Conservation (phyloP, 805 yeast genomes). For the Henningerozyma blattae region DNA sequence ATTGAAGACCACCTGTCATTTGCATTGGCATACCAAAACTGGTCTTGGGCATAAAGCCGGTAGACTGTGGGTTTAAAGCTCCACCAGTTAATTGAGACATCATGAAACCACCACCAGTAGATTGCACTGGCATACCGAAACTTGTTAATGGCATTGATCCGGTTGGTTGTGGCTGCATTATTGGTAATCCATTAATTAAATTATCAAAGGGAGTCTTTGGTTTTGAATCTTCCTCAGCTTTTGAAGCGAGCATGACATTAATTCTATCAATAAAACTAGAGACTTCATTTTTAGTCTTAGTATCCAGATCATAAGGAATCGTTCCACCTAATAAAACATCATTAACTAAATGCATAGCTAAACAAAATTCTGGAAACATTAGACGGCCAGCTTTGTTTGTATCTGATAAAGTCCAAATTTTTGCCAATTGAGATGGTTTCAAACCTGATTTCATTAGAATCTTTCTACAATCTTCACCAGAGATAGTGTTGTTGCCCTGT, state of each 20-base stretch:
- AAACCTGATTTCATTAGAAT: slow-evolving; percentile 73
- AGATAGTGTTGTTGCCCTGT: slow-evolving; percentile 35
- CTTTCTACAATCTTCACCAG: slow-evolving; percentile 65
- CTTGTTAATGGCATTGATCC: slow-evolving; percentile 28
- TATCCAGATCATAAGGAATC: slow-evolving; percentile 63
- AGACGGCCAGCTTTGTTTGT: slow-evolving; percentile 75
- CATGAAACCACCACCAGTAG: slow-evolving; percentile 21
- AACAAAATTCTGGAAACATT: slow-evolving; percentile 87
- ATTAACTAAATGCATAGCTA: slow-evolving; percentile 81
- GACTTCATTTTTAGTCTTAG: slow-evolving; percentile 69
- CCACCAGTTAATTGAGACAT: background rate
- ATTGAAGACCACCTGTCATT: slow-evolving; percentile 12
- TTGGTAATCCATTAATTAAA: slow-evolving; percentile 9
- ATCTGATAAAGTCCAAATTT: slow-evolving; percentile 87
- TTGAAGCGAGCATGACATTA: slow-evolving; percentile 61
- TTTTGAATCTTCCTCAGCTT: slow-evolving; percentile 8
- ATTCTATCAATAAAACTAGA: slow-evolving; percentile 83
- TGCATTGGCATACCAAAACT: slow-evolving; percentile 23
- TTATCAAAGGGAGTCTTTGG: slow-evolving; percentile 31
- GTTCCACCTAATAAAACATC: slow-evolving; percentile 65
- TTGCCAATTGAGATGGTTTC: slow-evolving; percentile 62
- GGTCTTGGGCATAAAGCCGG: slow-evolving; percentile 22
- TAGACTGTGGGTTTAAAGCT: slow-evolving; percentile 8
- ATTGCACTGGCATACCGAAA: slow-evolving; percentile 12
- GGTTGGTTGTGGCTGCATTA: slow-evolving; percentile 28